Base-by-base conservation (phyloP, 805 yeast genomes). In the Hanseniaspora jakobsenii region DNA sequence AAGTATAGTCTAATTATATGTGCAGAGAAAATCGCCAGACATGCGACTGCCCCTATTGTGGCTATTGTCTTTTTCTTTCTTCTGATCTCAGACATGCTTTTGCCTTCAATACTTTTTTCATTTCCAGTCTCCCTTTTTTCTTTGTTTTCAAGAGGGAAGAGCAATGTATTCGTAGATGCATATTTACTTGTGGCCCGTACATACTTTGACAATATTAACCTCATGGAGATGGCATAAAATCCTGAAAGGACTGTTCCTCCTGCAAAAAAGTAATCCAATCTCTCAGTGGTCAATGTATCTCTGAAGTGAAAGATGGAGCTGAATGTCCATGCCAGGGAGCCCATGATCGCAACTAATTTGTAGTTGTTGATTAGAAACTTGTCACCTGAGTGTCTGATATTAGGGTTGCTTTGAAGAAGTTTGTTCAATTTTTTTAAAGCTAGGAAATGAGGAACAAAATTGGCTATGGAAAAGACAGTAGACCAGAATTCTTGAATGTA, bases 261-360 rank as follows among this genome's bases (percentile, higher is more conserved):
- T 0, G 98, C 98, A 56, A 86, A 81, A 58, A 81, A 89, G 62
- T 89, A 89, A 62, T 89, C 98, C 29, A 86, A 59, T 47, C 81
- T 73, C 58, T 89, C 98, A 2, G 98, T 83, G 21, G 78, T 47
- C 44, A 75, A 58, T 19, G 80, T 69, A 59, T 89, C 98, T 50
- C 96, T 71, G n/a, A 78, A 66, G 61, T 89, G 98, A 66, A 89
- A 89, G 6, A 89, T 68, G 0, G 93, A 67, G 23, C 94, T 81
- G 64, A 79, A 83, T 3, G 74, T 49, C 98, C 98, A 91, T 1
- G 97, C 95, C 52, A 73, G 65, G 75, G 80, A 77, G 1, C 95
- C 78, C 4, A 81, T 73, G 3, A 71, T 40, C 1, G 83, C 66
- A 38, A 82, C 62, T 23, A 50, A 51, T 8, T 49, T 39, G 43